Conservation (phyloP, 768 basidiomycete genomes). For the Boletus bicolor region DNA sequence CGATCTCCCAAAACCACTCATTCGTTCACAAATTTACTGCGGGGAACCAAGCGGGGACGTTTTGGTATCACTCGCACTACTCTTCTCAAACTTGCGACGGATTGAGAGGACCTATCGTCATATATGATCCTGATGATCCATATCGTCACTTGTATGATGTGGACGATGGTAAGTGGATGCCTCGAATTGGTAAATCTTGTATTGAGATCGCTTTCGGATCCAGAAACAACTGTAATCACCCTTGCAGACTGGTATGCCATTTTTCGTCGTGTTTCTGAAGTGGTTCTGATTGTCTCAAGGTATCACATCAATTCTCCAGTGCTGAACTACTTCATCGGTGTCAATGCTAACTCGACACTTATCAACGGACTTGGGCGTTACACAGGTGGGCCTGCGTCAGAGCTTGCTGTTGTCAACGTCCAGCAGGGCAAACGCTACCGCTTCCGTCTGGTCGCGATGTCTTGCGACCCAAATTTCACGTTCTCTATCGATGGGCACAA, state of each 20-base stretch:
- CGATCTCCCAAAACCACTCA: constrained; percentile 24
- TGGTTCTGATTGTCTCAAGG: constrained; percentile 7
- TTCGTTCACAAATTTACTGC: constrained; percentile 23
- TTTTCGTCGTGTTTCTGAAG: background rate
- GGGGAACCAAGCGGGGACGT: constrained; percentile 26
- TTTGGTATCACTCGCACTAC: constrained; percentile 38
- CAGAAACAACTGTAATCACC: constrained; percentile 26
- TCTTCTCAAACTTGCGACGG: constrained; percentile 41
- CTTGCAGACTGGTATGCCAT: constrained; percentile 23
- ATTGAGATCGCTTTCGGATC: background rate
- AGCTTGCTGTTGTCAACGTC: constrained; percentile 41
- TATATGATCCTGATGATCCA: constrained; percentile 44
- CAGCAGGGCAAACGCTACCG: constrained; percentile 39
- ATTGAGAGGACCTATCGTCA: constrained; percentile 37
- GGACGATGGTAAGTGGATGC: constrained; percentile 37
- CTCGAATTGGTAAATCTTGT: background rate
- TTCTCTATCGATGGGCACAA: constrained; percentile 49
- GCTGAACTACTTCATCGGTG: constrained; percentile 17
- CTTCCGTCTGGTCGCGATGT: constrained; percentile 46
- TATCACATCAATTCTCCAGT: constrained; percentile 21
- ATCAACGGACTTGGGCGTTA: constrained; percentile 33
- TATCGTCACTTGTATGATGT: constrained; percentile 38
- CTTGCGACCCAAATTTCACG: constrained; percentile 41
- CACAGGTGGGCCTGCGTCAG: constrained; percentile 34
- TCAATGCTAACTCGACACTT: constrained; percentile 21